Evolutionary conservation across 306 rosid species (phyloP).

Genomic region (Vigna trinervia): DNA sequence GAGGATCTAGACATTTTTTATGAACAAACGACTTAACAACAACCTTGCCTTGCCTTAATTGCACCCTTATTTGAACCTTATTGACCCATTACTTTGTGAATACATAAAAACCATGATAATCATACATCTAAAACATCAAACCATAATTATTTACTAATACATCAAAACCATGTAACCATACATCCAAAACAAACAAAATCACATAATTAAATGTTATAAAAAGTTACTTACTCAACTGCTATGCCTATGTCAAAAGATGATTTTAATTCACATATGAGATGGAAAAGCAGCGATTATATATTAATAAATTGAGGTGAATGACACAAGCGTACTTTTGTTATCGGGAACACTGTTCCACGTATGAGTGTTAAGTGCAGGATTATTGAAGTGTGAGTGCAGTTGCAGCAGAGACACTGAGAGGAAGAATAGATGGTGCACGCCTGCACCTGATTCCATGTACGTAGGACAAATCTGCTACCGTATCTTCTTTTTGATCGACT

Average conservation of each 20-base stretch:
- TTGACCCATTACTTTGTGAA: no score
- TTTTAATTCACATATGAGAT: not conserved
- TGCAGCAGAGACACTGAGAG: not conserved
- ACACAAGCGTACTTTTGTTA: slow-evolving; percentile 4
- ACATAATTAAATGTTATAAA: no score
- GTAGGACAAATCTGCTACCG: slow-evolving; percentile 58
- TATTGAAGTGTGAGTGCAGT: slow-evolving; percentile 13
- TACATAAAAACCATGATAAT: no score
- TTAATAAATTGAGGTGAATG: not conserved
- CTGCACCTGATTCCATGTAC: slow-evolving; percentile 45
- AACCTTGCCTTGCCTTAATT: no score
- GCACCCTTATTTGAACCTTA: no score
- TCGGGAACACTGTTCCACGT: not conserved
- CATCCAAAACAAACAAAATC: no score
- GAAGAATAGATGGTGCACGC: not conserved
- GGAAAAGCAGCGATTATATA: not conserved
- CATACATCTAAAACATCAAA: no score
- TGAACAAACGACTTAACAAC: no score
- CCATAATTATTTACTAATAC: no score
- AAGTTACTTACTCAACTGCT: no score
- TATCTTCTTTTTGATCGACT: slow-evolving; percentile 41
- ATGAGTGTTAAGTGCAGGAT: slow-evolving; percentile 7
- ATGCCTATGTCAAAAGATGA: not conserved
- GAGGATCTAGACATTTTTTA: no score
- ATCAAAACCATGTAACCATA: no score